These are phyloP conservation scores for Hansenula sp. DNA, from an alignment of 1,139 yeast genomes.

Conservation along the genomic window DNA sequence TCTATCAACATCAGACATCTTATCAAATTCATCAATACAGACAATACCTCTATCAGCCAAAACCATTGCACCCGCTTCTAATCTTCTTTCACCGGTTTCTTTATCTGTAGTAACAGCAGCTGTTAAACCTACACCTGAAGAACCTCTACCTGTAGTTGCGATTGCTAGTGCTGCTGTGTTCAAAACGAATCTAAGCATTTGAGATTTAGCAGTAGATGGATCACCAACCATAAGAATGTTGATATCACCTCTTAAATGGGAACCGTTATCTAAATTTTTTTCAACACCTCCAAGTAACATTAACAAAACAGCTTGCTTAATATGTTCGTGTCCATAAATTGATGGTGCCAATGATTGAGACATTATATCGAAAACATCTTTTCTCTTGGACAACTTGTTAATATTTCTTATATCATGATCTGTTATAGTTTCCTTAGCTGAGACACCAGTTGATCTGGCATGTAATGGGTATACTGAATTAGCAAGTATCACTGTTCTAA, in stretches of 20 bases:
- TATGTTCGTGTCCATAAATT: slow-evolving; percentile 87
- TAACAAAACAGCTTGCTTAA: slow-evolving; percentile 85
- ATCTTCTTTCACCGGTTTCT: slow-evolving; percentile 94
- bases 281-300: slow-evolving; percentile 95
- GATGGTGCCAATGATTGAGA: slow-evolving; percentile 92
- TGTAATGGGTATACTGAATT: slow-evolving; percentile 87
- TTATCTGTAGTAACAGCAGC: slow-evolving; percentile 97
- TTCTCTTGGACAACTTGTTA: slow-evolving; percentile 66
- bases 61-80: slow-evolving; percentile 99
- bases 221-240: slow-evolving; percentile 97
- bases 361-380: slow-evolving; percentile 70
- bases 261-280: slow-evolving; percentile 90
- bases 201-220: slow-evolving; percentile 98
- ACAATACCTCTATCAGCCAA: slow-evolving; percentile 96
- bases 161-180: slow-evolving; percentile 94
- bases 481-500: slow-evolving; percentile 77
- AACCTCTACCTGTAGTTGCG: slow-evolving; percentile 98
- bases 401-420: slow-evolving; percentile 86
- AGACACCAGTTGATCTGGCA: slow-evolving; percentile 83
- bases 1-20: slow-evolving; percentile 94
- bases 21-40: slow-evolving; percentile 97
- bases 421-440: slow-evolving; percentile 69
- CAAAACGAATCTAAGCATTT: slow-evolving; percentile 85
- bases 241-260: slow-evolving; percentile 97
- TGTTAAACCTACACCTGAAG: slow-evolving; percentile 98